A percentile compares a stretch with the other conserved stretches of the same genome.
Evolutionary conservation across 1,284 basidiomycete species (phyloP).

Genomic region (Marasmius sp.): DNA sequence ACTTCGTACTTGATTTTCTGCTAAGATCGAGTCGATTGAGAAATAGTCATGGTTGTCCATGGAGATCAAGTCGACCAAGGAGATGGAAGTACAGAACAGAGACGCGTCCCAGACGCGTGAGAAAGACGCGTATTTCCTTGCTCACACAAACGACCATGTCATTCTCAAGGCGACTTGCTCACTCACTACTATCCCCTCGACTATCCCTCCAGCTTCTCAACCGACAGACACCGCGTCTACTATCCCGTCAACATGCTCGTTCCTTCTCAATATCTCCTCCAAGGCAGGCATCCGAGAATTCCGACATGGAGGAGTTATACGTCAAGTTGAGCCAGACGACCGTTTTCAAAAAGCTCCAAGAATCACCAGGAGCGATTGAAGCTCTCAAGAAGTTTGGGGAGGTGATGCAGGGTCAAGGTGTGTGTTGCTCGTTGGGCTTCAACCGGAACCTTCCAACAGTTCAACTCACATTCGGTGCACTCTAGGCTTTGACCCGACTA

Average conservation of each 20-base stretch:
- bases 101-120: not conserved
- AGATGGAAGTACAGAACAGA: not conserved
- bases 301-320: slow-evolving; percentile 22
- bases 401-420: slow-evolving; percentile 54
- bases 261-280: slow-evolving; percentile 36
- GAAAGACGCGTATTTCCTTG: slow-evolving; percentile 2
- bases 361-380: slow-evolving; percentile 48
- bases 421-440: not conserved
- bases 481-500: slow-evolving; percentile 47
- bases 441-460: too few relatives aligned
- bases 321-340: slow-evolving; percentile 30
- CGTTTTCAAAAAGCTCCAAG: slow-evolving; percentile 47
- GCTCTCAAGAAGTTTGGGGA: slow-evolving; percentile 45
- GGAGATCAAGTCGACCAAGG: not conserved
- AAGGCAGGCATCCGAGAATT: slow-evolving; percentile 35
- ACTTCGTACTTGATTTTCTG: slow-evolving; percentile 77
- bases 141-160: not conserved
- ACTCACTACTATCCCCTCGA: slow-evolving; percentile 1
- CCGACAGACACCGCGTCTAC: not conserved
- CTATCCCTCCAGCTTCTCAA: slow-evolving; percentile 9
- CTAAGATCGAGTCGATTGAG: slow-evolving; percentile 83
- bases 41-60: slow-evolving; percentile 86
- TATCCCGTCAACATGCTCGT: slow-evolving; percentile 21
- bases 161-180: not conserved
- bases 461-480: not conserved